Evolutionary conservation across 441 rosid genomes (phyloP).

Genomic region (Pelargonium citronellum): DNA sequence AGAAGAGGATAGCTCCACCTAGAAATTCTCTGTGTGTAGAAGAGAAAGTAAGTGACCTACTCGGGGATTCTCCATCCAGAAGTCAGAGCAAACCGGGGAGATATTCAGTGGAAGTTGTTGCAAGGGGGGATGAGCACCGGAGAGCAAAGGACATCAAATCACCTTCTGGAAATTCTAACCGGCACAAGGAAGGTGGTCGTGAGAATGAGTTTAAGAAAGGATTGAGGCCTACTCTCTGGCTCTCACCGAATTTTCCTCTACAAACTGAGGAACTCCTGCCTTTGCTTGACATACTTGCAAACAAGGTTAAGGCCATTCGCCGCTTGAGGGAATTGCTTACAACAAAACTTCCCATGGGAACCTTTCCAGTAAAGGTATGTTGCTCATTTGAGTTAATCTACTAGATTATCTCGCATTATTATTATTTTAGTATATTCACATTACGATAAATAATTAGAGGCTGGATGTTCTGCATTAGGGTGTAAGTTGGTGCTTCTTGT

Average conservation of each 20-base stretch:
- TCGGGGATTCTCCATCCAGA: constrained; percentile 56
- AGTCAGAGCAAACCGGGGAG: constrained; percentile 71
- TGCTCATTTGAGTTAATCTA: constrained; percentile 3
- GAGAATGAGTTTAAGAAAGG: constrained; percentile 94
- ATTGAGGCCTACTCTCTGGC: constrained; percentile 87
- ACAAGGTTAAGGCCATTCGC: constrained; percentile 94
- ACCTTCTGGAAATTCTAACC: constrained; percentile 37
- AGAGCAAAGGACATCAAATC: constrained; percentile 53
- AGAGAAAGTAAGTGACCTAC: constrained; percentile 78
- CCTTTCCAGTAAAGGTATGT: constrained; percentile 90
- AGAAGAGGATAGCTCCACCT: constrained; percentile 54
- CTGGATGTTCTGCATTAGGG: too few relatives aligned
- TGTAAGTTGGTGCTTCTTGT: background rate
- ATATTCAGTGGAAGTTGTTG: constrained; percentile 72
- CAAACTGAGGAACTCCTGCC: constrained; percentile 92
- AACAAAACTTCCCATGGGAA: constrained; percentile 84
- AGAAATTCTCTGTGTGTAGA: constrained; percentile 79
- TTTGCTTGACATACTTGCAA: constrained; percentile 91
- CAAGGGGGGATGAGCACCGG: constrained; percentile 44
- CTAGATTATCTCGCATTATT: constrained; percentile 5
- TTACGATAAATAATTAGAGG: too few relatives aligned
- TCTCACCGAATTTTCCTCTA: constrained; percentile 72
- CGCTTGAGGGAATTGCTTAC: constrained; percentile 90
- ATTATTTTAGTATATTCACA: background rate
- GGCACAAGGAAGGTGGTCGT: constrained; percentile 56